Evolutionary conservation across 140 eudicot species (phyloP).

Genomic region (Ambrosia hybrid): DNA sequence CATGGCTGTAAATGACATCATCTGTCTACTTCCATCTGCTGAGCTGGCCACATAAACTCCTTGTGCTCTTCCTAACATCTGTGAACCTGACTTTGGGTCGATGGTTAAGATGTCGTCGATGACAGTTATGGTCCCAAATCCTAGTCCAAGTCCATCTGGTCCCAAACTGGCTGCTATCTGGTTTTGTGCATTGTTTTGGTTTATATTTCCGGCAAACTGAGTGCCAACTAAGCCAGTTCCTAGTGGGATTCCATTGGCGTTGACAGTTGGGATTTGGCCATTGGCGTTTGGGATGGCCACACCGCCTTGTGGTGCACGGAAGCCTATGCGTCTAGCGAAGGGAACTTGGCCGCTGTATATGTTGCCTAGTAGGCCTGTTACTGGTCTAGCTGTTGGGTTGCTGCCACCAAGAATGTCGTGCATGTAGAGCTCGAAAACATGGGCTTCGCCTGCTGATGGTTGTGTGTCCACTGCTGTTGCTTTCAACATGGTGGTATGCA

Average conservation of each 20-base stretch:
- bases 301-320: slow-evolving; percentile 63
- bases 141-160: slow-evolving; percentile 87
- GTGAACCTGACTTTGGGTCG: slow-evolving; percentile 66
- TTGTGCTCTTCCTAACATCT: slow-evolving; percentile 70
- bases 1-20: slow-evolving; percentile 94
- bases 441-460: slow-evolving; percentile 29
- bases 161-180: slow-evolving; percentile 51
- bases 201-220: slow-evolving; percentile 52
- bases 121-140: slow-evolving; percentile 89
- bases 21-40: slow-evolving; percentile 77
- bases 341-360: slow-evolving; percentile 96
- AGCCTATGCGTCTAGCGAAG: slow-evolving; percentile 88
- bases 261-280: slow-evolving; percentile 77
- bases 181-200: slow-evolving; percentile 39
- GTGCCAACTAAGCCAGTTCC: slow-evolving; percentile 91
- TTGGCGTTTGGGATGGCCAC: slow-evolving; percentile 83
- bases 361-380: slow-evolving; percentile 84
- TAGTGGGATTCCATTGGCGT: slow-evolving; percentile 68
- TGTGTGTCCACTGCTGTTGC: slow-evolving; percentile 35
- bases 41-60: slow-evolving; percentile 93
- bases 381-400: slow-evolving; percentile 91
- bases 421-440: slow-evolving; percentile 76
- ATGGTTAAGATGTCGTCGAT: slow-evolving; percentile 80
- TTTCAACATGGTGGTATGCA: slow-evolving; percentile 13
- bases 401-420: slow-evolving; percentile 92